A percentile compares a stretch with the other conserved stretches of the same genome.
Conservation (phyloP, 176 grass and related monocot genomes). For the Lolium perenne region DNA sequence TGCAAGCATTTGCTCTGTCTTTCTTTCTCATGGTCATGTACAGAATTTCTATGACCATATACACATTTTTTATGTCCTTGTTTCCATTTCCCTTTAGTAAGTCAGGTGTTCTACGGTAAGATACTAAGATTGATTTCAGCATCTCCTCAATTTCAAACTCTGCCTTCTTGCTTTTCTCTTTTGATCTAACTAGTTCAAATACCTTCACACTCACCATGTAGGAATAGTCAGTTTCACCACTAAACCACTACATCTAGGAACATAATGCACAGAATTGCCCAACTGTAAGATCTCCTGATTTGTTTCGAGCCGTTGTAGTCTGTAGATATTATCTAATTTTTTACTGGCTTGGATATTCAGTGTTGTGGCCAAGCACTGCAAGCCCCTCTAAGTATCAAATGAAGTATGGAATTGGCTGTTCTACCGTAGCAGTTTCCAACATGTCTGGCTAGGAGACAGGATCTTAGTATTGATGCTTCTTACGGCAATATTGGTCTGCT, state of each 20-base stretch:
- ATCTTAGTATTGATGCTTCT: constrained; percentile 39
- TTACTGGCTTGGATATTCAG: constrained; percentile 81
- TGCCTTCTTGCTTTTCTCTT: neutral
- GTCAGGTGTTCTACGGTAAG: neutral
- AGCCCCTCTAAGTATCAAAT: constrained; percentile 63
- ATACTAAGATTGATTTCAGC: neutral
- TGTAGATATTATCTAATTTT: constrained; percentile 58
- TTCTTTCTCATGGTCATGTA: neutral
- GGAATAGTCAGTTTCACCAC: constrained; percentile 27
- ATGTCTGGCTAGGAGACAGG: constrained; percentile 53
- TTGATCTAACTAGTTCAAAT: constrained; percentile 13
- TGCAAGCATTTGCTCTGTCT: neutral
- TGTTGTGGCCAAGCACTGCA: constrained; percentile 71
- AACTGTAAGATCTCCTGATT: constrained; percentile 40
- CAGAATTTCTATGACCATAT: neutral
- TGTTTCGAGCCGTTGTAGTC: constrained; percentile 44
- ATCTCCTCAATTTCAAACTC: constrained; percentile 11
- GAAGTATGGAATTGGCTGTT: constrained; percentile 67
- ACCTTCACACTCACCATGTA: neutral
- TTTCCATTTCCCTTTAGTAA: neutral
- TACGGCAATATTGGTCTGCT: constrained; percentile 31
- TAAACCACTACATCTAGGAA: constrained; percentile 34
- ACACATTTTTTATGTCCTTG: neutral
- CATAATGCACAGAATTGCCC: neutral
- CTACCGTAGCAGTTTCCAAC: constrained; percentile 59